Evolutionary conservation across 2,329 filamentous ascomycete species (phyloP).

Genomic region (Colletotrichum destructivum): DNA sequence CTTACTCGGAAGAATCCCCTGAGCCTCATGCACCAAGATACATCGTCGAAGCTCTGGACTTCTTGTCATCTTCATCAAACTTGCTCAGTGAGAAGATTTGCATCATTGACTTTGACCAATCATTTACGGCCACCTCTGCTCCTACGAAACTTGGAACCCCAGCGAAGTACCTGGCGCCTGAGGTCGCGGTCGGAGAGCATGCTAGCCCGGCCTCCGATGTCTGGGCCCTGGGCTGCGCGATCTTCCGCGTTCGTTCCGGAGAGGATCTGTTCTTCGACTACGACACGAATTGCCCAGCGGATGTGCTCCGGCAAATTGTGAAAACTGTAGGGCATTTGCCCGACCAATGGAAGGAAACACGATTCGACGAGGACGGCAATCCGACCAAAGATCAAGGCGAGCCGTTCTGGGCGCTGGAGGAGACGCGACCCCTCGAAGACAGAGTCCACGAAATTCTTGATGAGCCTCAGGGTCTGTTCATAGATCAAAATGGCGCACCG

Average conservation of each 20-base stretch:
- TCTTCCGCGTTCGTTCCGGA: constrained; percentile 36
- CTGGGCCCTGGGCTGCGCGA: constrained; percentile 44
- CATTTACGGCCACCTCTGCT: too few relatives aligned
- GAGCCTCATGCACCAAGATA: constrained; percentile 43
- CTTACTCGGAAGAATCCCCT: constrained; percentile 33
- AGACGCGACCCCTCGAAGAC: neutral
- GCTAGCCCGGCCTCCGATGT: constrained; percentile 39
- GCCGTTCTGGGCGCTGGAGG: neutral
- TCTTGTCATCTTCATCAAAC: too few relatives aligned
- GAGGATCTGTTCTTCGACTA: neutral
- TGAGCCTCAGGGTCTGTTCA: neutral
- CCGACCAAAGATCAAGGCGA: neutral
- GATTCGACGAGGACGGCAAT: neutral
- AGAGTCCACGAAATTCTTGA: neutral
- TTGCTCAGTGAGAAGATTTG: too few relatives aligned
- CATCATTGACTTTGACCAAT: too few relatives aligned
- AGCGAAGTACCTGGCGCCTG: too few relatives aligned
- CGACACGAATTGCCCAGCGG: neutral
- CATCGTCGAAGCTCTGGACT: constrained; percentile 31
- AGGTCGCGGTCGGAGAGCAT: too few relatives aligned
- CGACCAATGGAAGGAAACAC: neutral
- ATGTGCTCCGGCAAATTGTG: constrained; percentile 1
- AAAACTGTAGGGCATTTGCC: neutral
- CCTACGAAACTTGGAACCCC: too few relatives aligned
- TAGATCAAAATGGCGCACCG: neutral